Evolutionary conservation across 352 stramenopile species (phyloP).

Genomic region (Pythium coloratum): DNA sequence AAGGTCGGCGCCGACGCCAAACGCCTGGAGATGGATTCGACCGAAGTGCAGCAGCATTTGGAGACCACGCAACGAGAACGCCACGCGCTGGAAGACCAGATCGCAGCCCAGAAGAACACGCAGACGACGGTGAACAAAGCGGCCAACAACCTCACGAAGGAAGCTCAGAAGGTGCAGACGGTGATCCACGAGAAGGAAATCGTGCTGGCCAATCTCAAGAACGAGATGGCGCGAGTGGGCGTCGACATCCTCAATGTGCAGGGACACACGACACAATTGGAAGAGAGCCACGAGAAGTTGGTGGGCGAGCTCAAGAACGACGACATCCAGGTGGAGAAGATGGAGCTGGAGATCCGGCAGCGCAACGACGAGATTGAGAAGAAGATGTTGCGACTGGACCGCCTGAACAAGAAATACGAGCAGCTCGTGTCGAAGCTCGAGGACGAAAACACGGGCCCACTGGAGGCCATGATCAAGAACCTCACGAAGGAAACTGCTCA

Average conservation of each 20-base stretch:
- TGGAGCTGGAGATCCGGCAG: slow-evolving; percentile 93
- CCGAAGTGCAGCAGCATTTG: slow-evolving; percentile 66
- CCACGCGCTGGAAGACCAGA: slow-evolving; percentile 87
- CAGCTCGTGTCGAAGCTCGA: slow-evolving; percentile 88
- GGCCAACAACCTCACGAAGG: slow-evolving; percentile 88
- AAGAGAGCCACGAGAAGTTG: slow-evolving; percentile 78
- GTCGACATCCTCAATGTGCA: slow-evolving; percentile 93
- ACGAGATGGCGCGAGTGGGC: slow-evolving; percentile 92
- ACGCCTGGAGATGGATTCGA: slow-evolving; percentile 72
- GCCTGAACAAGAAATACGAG: slow-evolving; percentile 95
- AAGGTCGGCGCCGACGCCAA: slow-evolving; percentile 64
- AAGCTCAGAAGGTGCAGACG: slow-evolving; percentile 68
- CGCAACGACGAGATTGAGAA: slow-evolving; percentile 96
- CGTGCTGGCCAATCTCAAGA: slow-evolving; percentile 82
- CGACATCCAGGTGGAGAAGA: slow-evolving; percentile 89
- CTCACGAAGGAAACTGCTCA: slow-evolving; percentile 86
- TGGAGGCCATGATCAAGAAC: slow-evolving; percentile 94
- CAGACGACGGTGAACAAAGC: slow-evolving; percentile 91
- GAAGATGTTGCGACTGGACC: slow-evolving; percentile 92
- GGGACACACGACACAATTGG: slow-evolving; percentile 84
- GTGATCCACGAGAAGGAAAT: slow-evolving; percentile 90
- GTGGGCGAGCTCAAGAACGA: slow-evolving; percentile 86
- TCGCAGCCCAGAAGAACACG: slow-evolving; percentile 78
- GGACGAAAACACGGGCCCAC: slow-evolving; percentile 90
- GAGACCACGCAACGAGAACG: slow-evolving; percentile 88